A percentile compares a stretch with the other conserved stretches of the same genome.
Evolutionary conservation across 352 stramenopile species (phyloP).

Genomic region (Phytophthora europaea): DNA sequence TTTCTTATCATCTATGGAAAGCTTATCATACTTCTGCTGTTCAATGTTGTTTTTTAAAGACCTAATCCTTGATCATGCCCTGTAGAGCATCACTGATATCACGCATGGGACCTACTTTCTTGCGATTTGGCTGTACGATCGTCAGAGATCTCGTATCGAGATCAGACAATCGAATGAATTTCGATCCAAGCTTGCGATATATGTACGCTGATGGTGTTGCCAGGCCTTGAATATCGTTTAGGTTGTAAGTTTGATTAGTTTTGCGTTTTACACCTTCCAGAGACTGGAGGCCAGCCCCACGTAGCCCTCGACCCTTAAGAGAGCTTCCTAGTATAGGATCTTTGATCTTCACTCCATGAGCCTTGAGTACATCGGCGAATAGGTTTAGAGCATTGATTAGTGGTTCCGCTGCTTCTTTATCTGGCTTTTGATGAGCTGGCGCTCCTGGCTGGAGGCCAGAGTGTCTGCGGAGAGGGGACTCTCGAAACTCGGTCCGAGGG

Average conservation of each 20-base stretch:
- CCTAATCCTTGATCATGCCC: slow-evolving; percentile 7
- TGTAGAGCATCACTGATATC: slow-evolving; percentile 10
- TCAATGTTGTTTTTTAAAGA: slow-evolving; percentile 7
- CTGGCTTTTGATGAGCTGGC: too few relatives aligned
- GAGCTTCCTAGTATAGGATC: not conserved
- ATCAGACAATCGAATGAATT: slow-evolving; percentile 14
- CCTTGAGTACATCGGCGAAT: not conserved
- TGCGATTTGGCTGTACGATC: slow-evolving; percentile 23
- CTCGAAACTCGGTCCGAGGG: too few relatives aligned
- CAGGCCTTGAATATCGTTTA: slow-evolving; percentile 24
- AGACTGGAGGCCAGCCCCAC: not conserved
- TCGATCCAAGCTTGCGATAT: slow-evolving; percentile 9
- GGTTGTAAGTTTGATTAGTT: slow-evolving; percentile 16
- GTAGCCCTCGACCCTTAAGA: not conserved
- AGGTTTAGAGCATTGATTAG: not conserved
- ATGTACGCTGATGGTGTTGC: slow-evolving; percentile 18
- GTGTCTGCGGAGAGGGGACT: too few relatives aligned
- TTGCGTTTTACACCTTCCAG: slow-evolving; percentile 12
- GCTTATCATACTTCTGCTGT: slow-evolving; percentile 18
- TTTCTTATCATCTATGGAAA: slow-evolving; percentile 20
- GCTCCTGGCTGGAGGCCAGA: too few relatives aligned
- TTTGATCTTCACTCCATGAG: not conserved
- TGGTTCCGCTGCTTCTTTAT: not conserved
- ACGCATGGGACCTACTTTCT: slow-evolving; percentile 13
- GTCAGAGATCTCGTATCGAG: slow-evolving; percentile 6